A percentile compares a stretch with the other conserved stretches of the same genome.
These are phyloP conservation scores for Populus hybrid DNA, from an alignment of 441 rosid species.

Conservation along the genomic window DNA sequence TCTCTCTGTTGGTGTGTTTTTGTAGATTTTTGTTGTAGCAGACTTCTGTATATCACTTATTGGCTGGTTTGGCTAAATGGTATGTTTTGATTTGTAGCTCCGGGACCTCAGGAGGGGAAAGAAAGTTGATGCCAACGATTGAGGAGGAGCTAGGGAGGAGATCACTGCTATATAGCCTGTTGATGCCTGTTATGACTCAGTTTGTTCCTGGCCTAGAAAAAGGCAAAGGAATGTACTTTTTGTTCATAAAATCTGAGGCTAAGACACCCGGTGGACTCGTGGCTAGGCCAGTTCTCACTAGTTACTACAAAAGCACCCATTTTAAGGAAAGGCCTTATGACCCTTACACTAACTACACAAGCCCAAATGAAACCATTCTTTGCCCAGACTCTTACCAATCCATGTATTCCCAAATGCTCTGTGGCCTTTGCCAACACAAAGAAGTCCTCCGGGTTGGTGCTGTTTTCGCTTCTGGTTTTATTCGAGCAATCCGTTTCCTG, in stretches of 20 bases:
- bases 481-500: conserved; percentile 84
- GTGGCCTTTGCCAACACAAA: conserved; percentile 77
- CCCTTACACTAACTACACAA: conserved; percentile 93
- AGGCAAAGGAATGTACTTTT: conserved; percentile 98
- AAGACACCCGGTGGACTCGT: conserved; percentile 83
- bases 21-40: neutral
- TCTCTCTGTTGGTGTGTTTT: neutral
- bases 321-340: conserved; percentile 79
- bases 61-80: conserved; percentile 16
- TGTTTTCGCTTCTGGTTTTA: conserved; percentile 95
- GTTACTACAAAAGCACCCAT: conserved; percentile 86
- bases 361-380: conserved; percentile 93
- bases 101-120: conserved; percentile 95
- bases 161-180: conserved; percentile 69
- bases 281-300: conserved; percentile 90
- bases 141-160: conserved; percentile 84
- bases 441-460: conserved; percentile 97
- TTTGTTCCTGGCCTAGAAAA: conserved; percentile 75
- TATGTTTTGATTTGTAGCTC: conserved; percentile 51
- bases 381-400: conserved; percentile 94
- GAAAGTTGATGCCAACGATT: conserved; percentile 94
- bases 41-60: neutral
- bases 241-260: conserved; percentile 88
- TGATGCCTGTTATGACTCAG: conserved; percentile 96
- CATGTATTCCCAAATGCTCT: conserved; percentile 94